Evolutionary conservation across 2,329 filamentous ascomycete species (phyloP).

Genomic region (Neonectria coccinea): DNA sequence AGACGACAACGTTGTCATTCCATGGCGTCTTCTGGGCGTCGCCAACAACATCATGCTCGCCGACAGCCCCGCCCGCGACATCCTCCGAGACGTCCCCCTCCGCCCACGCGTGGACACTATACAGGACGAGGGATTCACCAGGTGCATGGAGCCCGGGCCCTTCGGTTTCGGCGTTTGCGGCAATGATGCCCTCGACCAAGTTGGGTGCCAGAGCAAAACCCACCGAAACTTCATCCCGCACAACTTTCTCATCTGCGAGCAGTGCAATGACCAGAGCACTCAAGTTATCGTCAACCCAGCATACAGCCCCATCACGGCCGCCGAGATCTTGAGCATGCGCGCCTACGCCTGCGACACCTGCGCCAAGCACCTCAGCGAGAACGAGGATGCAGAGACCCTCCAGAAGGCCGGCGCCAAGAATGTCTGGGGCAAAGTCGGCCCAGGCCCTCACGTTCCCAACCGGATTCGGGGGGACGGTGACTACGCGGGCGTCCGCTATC

Average conservation of each 20-base stretch:
- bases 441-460: background rate
- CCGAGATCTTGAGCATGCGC: conserved; percentile 50
- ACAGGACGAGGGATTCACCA: background rate
- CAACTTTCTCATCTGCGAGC: conserved; percentile 36
- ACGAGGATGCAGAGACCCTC: conserved; percentile 19
- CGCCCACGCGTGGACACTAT: background rate
- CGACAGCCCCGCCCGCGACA: conserved; percentile 29
- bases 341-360: conserved; percentile 53
- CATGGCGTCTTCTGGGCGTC: conserved; percentile 28
- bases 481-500: conserved; percentile 19
- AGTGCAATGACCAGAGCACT: conserved; percentile 44
- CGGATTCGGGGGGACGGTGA: background rate
- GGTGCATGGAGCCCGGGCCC: conserved; percentile 34
- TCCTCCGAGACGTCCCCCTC: conserved; percentile 32
- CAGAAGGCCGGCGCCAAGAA: conserved; percentile 30
- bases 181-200: background rate
- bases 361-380: conserved; percentile 24
- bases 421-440: conserved; percentile 44
- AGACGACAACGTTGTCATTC: background rate
- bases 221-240: conserved; percentile 30
- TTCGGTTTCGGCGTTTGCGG: conserved; percentile 30
- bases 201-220: conserved; percentile 35
- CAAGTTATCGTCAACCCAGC: conserved; percentile 31
- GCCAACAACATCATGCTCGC: conserved; percentile 17
- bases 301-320: conserved; percentile 24